Base-by-base conservation (phyloP, 1,139 yeast species). In the Sugiyamaella xylanicola region DNA sequence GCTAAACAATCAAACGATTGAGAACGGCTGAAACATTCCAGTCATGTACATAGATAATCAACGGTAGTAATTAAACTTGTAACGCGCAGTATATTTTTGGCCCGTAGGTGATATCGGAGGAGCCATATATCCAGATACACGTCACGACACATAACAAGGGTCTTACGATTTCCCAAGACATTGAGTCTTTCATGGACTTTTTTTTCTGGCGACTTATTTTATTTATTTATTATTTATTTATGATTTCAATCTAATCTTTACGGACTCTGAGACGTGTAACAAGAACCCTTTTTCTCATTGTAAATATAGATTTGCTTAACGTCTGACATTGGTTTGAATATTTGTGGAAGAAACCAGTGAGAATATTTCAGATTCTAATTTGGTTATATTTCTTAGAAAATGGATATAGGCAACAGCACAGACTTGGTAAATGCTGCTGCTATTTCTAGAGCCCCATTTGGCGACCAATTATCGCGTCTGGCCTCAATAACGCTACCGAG, bases 391-490 rank as follows among this genome's bases (percentile, higher is more conserved):
- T 25, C 5, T 32, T 32, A n/a, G 15, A n/a, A 32, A 7, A 32
- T 32, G 37, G 15, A 7, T 4, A 15, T 8, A 11, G 37, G 4
- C 37, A 32, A n/a, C 15, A 32, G 4, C 29, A 25, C 29, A 9
- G 29, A 25, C 29, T 25, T 25, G 29, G 9, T 46, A n/a, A 51
- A 48, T 11, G 53, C 56, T 15, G 48, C 56, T 9, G 40, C 58
- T 9, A 51, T 59, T 32, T 35, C 57, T 16, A 40, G 56, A 21
- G 50, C 43, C 35, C 62, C 63, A 15, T 61, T 61, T 50, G 58
- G 57, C 13, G 61, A 59, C 32, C 64, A 61, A 53, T 52, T 61
- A 35, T 48, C 53, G 22, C 54, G 53, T 48, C 51, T 61, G 27
- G 54, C 55, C 9, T 29, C 51, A 17, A 57, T 54, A 25, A 35